Conservation (phyloP, 2,329 filamentous ascomycete species). For the Fusarium citri region DNA sequence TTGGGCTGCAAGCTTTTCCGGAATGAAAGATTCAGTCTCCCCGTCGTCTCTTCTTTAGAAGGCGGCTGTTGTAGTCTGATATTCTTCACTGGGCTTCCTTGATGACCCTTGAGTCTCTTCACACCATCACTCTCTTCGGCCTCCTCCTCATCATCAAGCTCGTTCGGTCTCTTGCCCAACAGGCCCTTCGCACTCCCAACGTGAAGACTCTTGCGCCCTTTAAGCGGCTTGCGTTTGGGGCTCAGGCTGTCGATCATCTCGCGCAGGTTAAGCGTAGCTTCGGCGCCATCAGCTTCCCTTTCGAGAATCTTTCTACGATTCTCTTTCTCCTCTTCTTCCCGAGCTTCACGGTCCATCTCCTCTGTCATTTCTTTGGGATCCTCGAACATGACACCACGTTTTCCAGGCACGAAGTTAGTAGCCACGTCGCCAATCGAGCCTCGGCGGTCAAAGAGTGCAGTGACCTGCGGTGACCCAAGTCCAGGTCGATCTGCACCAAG, state of each 20-base stretch:
- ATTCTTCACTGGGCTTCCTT: conserved; percentile 82
- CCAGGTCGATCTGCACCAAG: conserved; percentile 77
- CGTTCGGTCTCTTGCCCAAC: conserved; percentile 78
- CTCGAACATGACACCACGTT: conserved; percentile 68
- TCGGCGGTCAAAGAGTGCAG: conserved; percentile 76
- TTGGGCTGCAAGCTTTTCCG: conserved; percentile 60
- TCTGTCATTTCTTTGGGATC: conserved; percentile 72
- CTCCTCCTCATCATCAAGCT: conserved; percentile 73
- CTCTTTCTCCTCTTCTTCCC: conserved; percentile 71
- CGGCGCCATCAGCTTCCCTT: conserved; percentile 59
- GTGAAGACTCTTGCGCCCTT: conserved; percentile 79
- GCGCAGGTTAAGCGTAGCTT: conserved; percentile 74
- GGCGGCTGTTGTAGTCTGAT: conserved; percentile 76
- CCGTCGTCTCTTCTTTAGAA: conserved; percentile 74
- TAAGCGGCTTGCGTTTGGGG: conserved; percentile 76
- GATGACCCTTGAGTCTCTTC: conserved; percentile 77
- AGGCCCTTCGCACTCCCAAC: conserved; percentile 79
- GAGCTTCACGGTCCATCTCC: conserved; percentile 70
- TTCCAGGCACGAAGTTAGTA: conserved; percentile 70
- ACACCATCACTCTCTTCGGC: conserved; percentile 69
- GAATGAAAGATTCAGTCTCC: conserved; percentile 64
- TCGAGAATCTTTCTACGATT: conserved; percentile 67
- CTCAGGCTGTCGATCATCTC: conserved; percentile 84
- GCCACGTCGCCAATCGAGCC: conserved; percentile 77
- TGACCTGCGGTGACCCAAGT: conserved; percentile 79